phyloP scores from a whole-genome alignment of 768 basidiomycete genomes.

The Tricholoma saponaceum region DNA sequence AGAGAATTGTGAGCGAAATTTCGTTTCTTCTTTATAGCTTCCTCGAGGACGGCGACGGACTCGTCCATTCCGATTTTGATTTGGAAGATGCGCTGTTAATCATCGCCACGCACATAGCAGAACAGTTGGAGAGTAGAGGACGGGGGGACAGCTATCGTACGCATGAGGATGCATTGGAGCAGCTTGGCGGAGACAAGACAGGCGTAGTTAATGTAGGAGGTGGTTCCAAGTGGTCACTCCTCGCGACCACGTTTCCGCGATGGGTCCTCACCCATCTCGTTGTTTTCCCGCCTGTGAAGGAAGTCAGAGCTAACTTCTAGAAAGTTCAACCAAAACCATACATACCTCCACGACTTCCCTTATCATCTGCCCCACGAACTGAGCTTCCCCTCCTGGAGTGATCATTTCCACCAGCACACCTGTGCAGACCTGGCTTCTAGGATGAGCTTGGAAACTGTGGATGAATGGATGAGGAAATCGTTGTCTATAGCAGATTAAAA shows the following conservation, averaged over 20 bases:
- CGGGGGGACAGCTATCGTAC: background rate
- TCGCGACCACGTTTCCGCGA: too few species aligned
- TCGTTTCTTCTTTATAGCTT: background rate
- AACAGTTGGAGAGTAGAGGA: background rate
- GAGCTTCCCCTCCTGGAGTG: slow-evolving; percentile 78
- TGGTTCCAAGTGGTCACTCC: too few species aligned
- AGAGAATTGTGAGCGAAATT: background rate
- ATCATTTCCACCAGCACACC: slow-evolving; percentile 89
- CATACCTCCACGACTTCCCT: slow-evolving; percentile 55
- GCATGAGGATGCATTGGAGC: background rate
- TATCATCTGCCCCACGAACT: slow-evolving; percentile 77
- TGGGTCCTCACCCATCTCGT: too few species aligned
- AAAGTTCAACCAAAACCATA: too few species aligned
- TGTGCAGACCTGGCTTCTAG: slow-evolving; percentile 91
- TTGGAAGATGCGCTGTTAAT: background rate
- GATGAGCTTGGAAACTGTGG: too few species aligned
- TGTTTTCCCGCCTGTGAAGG: too few species aligned
- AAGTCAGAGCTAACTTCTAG: too few species aligned
- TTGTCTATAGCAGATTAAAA: too few species aligned
- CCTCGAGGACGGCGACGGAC: background rate
- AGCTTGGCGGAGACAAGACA: too few species aligned
- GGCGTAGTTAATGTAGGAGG: too few species aligned
- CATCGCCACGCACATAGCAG: background rate
- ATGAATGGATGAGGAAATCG: too few species aligned
- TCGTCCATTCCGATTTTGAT: background rate